phyloP scores from a whole-genome alignment of 805 yeast species.

The Torulaspora delbrueckii region DNA sequence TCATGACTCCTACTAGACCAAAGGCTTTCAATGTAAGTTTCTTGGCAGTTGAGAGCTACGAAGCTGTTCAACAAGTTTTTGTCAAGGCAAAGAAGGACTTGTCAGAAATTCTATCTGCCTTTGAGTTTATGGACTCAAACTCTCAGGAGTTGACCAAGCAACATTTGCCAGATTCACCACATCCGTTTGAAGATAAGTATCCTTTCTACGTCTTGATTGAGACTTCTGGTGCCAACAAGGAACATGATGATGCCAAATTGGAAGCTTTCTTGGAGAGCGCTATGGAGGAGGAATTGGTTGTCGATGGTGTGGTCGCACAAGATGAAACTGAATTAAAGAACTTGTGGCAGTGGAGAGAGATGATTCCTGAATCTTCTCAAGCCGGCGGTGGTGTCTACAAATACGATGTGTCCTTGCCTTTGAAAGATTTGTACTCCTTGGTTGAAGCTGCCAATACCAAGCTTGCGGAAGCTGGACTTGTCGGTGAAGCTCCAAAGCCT shows the following conservation, averaged over 20 bases:
- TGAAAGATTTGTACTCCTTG: conserved; percentile 71
- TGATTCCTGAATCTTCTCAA: conserved; percentile 83
- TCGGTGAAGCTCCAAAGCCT: conserved; percentile 55
- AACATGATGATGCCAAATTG: conserved; percentile 87
- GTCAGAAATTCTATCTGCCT: conserved; percentile 83
- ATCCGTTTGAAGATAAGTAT: conserved; percentile 78
- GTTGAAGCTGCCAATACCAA: conserved; percentile 72
- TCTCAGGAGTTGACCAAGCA: conserved; percentile 61
- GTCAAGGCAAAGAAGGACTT: conserved; percentile 72
- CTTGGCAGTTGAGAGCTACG: conserved; percentile 74
- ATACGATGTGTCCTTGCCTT: conserved; percentile 91
- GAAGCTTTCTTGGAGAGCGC: conserved; percentile 76
- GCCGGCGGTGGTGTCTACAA: conserved; percentile 92
- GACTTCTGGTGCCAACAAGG: conserved; percentile 91
- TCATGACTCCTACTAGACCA: conserved; percentile 86
- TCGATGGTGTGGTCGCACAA: conserved; percentile 95
- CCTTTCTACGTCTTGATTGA: conserved; percentile 91
- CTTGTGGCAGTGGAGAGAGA: conserved; percentile 95
- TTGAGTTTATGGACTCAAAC: conserved; percentile 84
- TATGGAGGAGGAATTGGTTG: conserved; percentile 77
- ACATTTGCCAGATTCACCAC: conserved; percentile 50
- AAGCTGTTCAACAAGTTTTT: conserved; percentile 78
- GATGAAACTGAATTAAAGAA: conserved; percentile 81
- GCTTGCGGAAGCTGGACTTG: conserved; percentile 51
- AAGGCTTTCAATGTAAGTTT: conserved; percentile 82